These are phyloP conservation scores for Aureobasidium sp. DNA, from an alignment of 2,329 filamentous ascomycete genomes.

Conservation along the genomic window DNA sequence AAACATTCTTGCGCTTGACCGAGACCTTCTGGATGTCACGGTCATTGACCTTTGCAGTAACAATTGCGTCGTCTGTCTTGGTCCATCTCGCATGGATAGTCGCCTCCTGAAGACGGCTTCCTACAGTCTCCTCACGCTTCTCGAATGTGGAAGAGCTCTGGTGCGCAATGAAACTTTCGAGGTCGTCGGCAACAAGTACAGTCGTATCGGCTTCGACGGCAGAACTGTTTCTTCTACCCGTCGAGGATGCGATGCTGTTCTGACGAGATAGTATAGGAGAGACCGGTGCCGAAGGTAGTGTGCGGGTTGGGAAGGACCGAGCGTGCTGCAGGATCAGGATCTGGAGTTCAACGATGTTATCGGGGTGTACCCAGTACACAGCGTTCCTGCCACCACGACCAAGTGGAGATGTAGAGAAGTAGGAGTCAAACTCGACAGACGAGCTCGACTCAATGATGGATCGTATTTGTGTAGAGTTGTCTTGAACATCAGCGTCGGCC, in stretches of 20 bases:
- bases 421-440: conserved; percentile 42
- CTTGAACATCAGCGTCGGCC: conserved; percentile 14
- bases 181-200: conserved; percentile 16
- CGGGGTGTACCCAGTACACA: conserved; percentile 47
- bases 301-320: conserved; percentile 26
- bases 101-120: conserved; percentile 26
- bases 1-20: conserved; percentile 32
- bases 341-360: conserved; percentile 47
- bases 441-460: conserved; percentile 30
- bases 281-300: background rate
- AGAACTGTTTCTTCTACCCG: background rate
- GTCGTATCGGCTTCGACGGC: conserved; percentile 11
- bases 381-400: conserved; percentile 39
- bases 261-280: background rate
- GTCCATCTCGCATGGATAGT: conserved; percentile 29
- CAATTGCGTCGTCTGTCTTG: conserved; percentile 11
- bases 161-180: conserved; percentile 12
- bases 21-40: background rate
- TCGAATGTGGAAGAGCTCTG: conserved; percentile 14
- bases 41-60: background rate
- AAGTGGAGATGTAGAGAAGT: conserved; percentile 39
- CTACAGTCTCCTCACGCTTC: conserved; percentile 26
- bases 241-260: conserved; percentile 8
- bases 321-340: conserved; percentile 44
- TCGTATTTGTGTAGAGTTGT: conserved; percentile 3